Base-by-base conservation (phyloP, 2,329 filamentous ascomycete genomes). In the Neurospora sp. region DNA sequence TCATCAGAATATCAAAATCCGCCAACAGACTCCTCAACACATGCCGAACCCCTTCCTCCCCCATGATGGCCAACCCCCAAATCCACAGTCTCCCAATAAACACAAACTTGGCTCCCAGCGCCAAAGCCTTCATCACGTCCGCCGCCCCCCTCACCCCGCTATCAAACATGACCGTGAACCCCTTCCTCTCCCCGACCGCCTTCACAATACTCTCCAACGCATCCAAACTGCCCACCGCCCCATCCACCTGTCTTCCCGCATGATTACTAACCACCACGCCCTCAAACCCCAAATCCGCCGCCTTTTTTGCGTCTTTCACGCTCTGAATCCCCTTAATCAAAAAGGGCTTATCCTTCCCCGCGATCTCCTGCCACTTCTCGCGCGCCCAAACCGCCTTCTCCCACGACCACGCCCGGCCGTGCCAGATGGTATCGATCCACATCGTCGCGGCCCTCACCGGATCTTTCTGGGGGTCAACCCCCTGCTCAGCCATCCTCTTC, bases 131-230 rank as follows among this genome's bases (percentile, higher is more conserved):
- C 78, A 89, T 84, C 11, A 88, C 81, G 75, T 89, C 86, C 0
- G 82, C 84, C 0, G 85, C 87, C 15, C 83, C 82, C 46, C 86
- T 76, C 39, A 89, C 83, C 0, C 87, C 86, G 11, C 82, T 84
- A 74, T 91, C 90, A 17, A 91, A 85, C 62, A 90, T 82, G 23
- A 91, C 81, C 0, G 85, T 84, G n/a, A 90, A 80, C 70, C 82
- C 83, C 19, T 83, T 82, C 70, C 82, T 83, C 19, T 83, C 82
- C 2, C 89, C 86, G 0, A 89, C 88, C 0, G 86, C 87, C 4
- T 89, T 86, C 71, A 87, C 85, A 72, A 90, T 87, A 73, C 88
- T 83, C 0, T 86, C 84, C 66, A 90, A 79, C 76, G 88, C 82
- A 69, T 87, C 86, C 4, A 89, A 78, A 4, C 84, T 84, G 3